Evolutionary conservation across 208 protist genomes (phyloP).

Genomic region (Acanthamoeba lenticulata): DNA sequence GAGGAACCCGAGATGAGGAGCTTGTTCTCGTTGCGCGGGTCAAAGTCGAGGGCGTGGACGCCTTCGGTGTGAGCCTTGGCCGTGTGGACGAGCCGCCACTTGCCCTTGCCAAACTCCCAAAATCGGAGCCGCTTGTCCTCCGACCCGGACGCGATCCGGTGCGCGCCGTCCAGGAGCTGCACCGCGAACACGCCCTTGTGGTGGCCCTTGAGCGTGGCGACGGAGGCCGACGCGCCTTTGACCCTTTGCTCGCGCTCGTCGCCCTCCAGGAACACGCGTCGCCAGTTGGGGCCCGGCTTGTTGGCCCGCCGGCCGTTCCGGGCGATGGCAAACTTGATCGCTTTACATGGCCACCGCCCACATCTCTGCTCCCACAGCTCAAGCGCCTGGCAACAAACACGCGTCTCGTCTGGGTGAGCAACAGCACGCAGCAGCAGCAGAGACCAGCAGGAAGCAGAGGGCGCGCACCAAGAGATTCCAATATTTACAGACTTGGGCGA

Average conservation of each 20-base stretch:
- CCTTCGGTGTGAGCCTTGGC: constrained; percentile 56
- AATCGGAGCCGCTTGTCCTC: constrained; percentile 52
- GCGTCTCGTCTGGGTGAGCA: not conserved
- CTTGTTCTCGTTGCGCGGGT: constrained; percentile 38
- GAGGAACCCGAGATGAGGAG: constrained; percentile 40
- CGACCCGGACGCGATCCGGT: not conserved
- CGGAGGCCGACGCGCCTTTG: not conserved
- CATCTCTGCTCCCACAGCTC: constrained; percentile 55
- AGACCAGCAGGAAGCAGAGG: not conserved
- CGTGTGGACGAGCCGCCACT: constrained; percentile 14
- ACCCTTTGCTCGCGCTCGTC: not conserved
- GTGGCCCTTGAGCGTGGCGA: constrained; percentile 25
- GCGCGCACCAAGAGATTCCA: constrained; percentile 26
- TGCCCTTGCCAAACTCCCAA: constrained; percentile 52
- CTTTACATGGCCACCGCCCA: constrained; percentile 8
- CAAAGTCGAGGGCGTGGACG: constrained; percentile 34
- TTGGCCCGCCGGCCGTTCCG: not conserved
- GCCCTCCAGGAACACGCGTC: constrained; percentile 12
- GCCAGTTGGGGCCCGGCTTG: constrained; percentile 33
- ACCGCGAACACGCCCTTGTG: constrained; percentile 40
- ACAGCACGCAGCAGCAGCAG: not conserved
- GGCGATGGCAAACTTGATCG: not conserved
- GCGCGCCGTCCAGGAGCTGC: not conserved
- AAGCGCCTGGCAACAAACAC: not conserved
- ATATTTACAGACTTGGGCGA: constrained; percentile 67